These are phyloP conservation scores for Astrephomene gubernaculifera DNA, from an alignment of 139 green algal species.

Conservation along the genomic window DNA sequence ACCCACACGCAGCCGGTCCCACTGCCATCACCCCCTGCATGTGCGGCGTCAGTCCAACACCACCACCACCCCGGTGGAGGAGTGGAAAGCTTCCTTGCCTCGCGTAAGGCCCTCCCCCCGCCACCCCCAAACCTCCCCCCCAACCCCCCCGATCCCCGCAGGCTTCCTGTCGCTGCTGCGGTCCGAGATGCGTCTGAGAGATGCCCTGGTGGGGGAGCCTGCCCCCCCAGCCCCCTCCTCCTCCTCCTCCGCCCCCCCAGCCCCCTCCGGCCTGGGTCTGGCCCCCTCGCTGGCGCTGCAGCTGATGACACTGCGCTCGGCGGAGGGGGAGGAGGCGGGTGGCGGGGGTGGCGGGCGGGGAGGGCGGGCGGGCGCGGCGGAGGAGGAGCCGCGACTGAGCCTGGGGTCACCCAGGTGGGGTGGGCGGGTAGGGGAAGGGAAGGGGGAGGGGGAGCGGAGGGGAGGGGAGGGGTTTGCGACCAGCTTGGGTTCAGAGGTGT, in stretches of 20 bases:
- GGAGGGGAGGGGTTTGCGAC: no score
- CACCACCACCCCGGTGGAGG: no score
- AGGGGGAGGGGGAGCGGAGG: no score
- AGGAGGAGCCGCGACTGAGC: conserved; percentile 48
- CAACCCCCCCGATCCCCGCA: not conserved
- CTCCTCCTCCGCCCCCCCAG: no score
- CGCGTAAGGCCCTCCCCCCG: no score
- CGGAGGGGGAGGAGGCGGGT: conserved; percentile 24
- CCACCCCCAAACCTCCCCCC: not conserved
- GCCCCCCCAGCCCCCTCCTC: no score
- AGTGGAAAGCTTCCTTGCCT: no score
- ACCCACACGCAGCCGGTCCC: no score
- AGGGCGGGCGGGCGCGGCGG: not conserved
- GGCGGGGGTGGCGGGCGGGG: conserved; percentile 9
- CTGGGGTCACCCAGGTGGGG: conserved; percentile 21
- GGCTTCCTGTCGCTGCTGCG: conserved; percentile 69
- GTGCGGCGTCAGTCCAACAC: no score
- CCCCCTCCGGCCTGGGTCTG: conserved; percentile 64
- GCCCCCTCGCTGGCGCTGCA: conserved; percentile 14
- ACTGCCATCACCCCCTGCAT: no score
- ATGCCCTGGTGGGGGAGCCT: conserved; percentile 46
- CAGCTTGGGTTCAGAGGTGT: no score
- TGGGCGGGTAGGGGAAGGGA: no score
- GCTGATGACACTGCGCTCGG: conserved; percentile 44
- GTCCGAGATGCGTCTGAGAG: conserved; percentile 66